These are phyloP conservation scores for Rutstroemia sp. DNA, from an alignment of 2,329 filamentous ascomycete species.

Conservation along the genomic window DNA sequence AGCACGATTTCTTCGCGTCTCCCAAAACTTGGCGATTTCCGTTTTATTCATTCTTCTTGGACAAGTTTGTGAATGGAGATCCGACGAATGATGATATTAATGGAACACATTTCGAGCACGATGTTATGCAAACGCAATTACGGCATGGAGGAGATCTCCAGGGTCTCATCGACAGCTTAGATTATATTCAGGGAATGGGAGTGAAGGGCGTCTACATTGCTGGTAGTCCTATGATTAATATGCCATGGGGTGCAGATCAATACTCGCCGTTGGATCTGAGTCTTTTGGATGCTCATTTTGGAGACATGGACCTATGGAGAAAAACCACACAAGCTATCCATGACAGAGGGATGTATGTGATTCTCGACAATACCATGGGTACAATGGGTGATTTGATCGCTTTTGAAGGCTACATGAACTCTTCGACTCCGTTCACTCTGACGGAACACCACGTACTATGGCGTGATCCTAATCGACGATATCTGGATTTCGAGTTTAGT, in stretches of 20 bases:
- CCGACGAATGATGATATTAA: constrained; percentile 57
- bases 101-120: constrained; percentile 52
- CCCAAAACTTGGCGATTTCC: constrained; percentile 58
- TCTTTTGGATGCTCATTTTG: constrained; percentile 55
- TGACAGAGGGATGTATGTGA: constrained; percentile 53
- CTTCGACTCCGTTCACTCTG: constrained; percentile 44
- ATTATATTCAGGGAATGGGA: constrained; percentile 58
- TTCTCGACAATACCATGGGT: constrained; percentile 53
- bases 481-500: constrained; percentile 52
- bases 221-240: constrained; percentile 56
- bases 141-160: constrained; percentile 54
- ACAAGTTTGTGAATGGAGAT: constrained; percentile 54
- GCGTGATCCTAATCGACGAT: constrained; percentile 43
- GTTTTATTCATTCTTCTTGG: constrained; percentile 57
- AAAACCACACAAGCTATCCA: constrained; percentile 53
- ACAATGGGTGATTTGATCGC: constrained; percentile 58
- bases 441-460: constrained; percentile 50
- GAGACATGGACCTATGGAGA: constrained; percentile 51
- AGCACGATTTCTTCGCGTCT: constrained; percentile 45
- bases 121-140: constrained; percentile 52
- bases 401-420: constrained; percentile 53
- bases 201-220: constrained; percentile 50
- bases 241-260: constrained; percentile 55
- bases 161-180: constrained; percentile 51
- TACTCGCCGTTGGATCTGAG: constrained; percentile 56